Base-by-base conservation (phyloP, 805 yeast species). In the Millerozyma miso region DNA sequence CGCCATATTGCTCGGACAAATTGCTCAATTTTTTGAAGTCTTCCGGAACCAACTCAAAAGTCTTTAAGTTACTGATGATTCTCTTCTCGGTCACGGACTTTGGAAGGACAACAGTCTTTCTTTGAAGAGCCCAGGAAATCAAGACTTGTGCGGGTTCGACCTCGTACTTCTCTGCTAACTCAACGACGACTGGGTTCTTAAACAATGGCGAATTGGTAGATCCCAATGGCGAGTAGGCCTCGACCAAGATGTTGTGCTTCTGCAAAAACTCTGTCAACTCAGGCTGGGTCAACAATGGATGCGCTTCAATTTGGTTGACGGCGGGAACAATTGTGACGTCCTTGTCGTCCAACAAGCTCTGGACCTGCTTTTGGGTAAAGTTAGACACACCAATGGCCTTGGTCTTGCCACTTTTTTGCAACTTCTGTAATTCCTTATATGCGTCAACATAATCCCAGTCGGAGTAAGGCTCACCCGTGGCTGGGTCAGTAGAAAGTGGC, bases 371-470 rank as follows among this genome's bases (percentile, higher is more conserved):
- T 32, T 62, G 56, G 4, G 72, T 62, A 54, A 65, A 79, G 57
- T 81, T 81, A 8, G 82, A 78, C 6, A 80, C 82, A 40, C 85
- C 86, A 43, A 80, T 69, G 19, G 80, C 73, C 50, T 62, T 76
- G 7, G 71, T 69, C 51, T 65, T 60, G 38, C 51, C 51, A 18
- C 52, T 39, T 12, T 48, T 41, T 35, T 58, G 39, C 44, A 59
- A 49, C 38, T 64, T 63, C 52, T 68, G 70, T 37, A 68, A 54
- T 31, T 62, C 65, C 52, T 74, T 79, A 80, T 65, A 69, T 23
- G 71, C 64, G 43, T 62, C 63, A 19, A 67, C 57, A 42, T 47
- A 65, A 47, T 52, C 53, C 63, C 67, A 51, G 12, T 56, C 62
- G 4, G 45, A 34, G 39, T 50, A 55, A 8, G 48, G 49, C 19